Base-by-base conservation (phyloP, 1,139 yeast genomes). In the Debaryomycetaceae sp. region DNA sequence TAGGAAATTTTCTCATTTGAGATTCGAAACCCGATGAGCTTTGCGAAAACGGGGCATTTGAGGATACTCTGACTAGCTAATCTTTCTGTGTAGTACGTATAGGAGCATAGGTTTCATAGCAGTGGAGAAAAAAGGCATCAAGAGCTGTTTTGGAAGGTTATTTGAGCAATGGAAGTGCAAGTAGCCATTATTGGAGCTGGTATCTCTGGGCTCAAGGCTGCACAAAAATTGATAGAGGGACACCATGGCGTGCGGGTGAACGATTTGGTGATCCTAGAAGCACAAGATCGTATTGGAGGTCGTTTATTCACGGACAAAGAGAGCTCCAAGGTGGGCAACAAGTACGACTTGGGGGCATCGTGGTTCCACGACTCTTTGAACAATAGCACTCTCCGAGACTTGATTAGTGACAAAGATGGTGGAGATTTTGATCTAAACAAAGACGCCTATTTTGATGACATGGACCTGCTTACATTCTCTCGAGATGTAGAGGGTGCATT, bases 351-450 rank as follows among this genome's bases (percentile, higher is more conserved):
- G 16, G 96, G 96, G 0, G 96, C 95, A 0, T 78, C 91, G 4
- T 88, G 96, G 96, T 84, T 85, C 52, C 96, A 88, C 56, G 96
- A 87, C 52, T 79, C 88, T 0, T 63, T 87, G 37, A 70, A 75
- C 33, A 88, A 88, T 53, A 72, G 72, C 5, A 69, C 85, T 6
- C 58, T 72, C 32, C 46, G 56, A 30, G 67, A 67, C 29, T 52
- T 67, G n/a, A 40, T 59, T 5, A 53, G 49, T 2, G 59, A 53
- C 2, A 43, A 45, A 13, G 53, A 49, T 34, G 46, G 50, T 6
- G 58, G 48, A 3, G 43, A 47, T 30, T 67, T 70, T 41, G 62
- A 61, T 41, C 38, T 58, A 5, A 31, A 37, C 2, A 48, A 44
- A 11, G 75, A 72, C 46, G 63, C 66, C 2, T 63, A 59, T 46